These are phyloP conservation scores for Davidsoniella australis DNA, from an alignment of 2,329 filamentous ascomycete species.

Conservation along the genomic window DNA sequence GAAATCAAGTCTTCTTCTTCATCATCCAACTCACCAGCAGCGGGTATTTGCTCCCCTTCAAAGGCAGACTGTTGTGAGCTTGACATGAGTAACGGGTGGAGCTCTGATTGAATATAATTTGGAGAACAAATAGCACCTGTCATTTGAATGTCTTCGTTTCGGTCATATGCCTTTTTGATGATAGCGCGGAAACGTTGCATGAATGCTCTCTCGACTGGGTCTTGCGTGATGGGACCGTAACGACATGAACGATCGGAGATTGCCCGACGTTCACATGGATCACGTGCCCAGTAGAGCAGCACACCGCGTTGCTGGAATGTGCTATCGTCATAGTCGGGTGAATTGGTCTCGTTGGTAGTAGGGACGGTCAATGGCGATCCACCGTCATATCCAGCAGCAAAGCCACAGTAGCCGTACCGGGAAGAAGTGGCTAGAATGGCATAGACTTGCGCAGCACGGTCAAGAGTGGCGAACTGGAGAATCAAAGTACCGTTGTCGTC, in stretches of 20 bases:
- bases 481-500: neutral
- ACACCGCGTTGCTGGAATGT: neutral
- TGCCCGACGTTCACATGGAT: neutral
- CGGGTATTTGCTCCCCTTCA: too few species aligned
- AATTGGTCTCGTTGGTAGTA: too few species aligned
- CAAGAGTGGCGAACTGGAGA: slow-evolving; percentile 1
- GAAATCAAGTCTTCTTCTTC: too few species aligned
- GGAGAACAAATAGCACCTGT: too few species aligned
- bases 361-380: too few species aligned
- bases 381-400: too few species aligned
- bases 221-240: neutral
- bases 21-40: too few species aligned
- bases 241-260: slow-evolving; percentile 1
- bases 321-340: neutral
- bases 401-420: neutral
- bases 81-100: too few species aligned
- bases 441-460: neutral
- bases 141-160: too few species aligned
- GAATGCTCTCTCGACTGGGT: neutral
- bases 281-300: slow-evolving; percentile 3
- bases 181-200: slow-evolving; percentile 1
- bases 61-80: too few species aligned
- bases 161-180: neutral
- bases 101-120: too few species aligned
- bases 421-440: neutral